Evolutionary conservation across 2,329 filamentous ascomycete species (phyloP).

Genomic region (Trichoderma sp.): DNA sequence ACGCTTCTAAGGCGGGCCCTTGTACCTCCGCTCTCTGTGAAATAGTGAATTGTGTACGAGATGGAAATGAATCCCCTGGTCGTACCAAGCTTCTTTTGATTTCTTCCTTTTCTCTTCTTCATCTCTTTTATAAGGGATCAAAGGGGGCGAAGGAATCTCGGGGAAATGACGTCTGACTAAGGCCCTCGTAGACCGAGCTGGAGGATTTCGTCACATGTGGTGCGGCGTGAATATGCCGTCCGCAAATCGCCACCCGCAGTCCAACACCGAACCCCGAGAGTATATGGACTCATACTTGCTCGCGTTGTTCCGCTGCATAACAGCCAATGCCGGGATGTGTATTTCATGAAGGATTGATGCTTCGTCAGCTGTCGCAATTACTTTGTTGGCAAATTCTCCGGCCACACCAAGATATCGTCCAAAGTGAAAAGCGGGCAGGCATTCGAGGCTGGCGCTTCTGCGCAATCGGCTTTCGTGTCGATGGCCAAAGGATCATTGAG

Average conservation of each 20-base stretch:
- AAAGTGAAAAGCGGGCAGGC: slow-evolving; percentile 12
- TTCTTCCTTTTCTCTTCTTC: background rate
- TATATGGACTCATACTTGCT: background rate
- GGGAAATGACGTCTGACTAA: background rate
- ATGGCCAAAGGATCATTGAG: background rate
- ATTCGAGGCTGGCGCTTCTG: background rate
- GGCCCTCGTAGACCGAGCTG: slow-evolving; percentile 11
- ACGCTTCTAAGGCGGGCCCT: background rate
- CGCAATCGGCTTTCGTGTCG: background rate
- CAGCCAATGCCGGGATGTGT: background rate
- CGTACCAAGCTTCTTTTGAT: background rate
- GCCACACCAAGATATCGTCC: slow-evolving; percentile 24
- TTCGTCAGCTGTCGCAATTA: background rate
- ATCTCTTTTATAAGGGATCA: background rate
- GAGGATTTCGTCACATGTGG: background rate
- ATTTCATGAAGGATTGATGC: background rate
- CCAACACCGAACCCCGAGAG: slow-evolving; percentile 2
- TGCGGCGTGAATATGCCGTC: background rate
- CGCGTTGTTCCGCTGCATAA: background rate
- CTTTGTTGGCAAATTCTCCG: background rate
- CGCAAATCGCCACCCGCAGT: background rate
- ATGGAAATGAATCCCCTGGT: background rate
- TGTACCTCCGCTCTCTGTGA: background rate
- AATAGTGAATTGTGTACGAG: background rate
- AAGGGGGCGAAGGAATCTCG: background rate